Evolutionary conservation across 768 basidiomycete species (phyloP), one percentile per base, ranked within the genome.

Genomic region (Termitomyces titanicus): DNA sequence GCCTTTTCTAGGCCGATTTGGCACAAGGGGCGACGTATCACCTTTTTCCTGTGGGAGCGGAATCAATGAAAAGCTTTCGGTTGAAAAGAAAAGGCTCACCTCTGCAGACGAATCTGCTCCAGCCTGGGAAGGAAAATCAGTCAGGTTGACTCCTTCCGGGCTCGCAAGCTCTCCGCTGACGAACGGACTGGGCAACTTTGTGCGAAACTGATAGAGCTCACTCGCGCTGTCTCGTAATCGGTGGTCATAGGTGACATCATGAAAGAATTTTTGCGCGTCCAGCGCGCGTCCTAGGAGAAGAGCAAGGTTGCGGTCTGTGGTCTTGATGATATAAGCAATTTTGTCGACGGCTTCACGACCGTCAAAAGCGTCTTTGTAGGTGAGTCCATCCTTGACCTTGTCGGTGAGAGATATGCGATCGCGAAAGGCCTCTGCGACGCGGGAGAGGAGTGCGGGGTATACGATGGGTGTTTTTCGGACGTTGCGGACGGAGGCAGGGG

Each of bases 211-310:
- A 71, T 98, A 99, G 29, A 99, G 72, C 71, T 99, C 97, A 58
- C 80, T 79, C 0, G 85, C 75, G 64, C 85, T 93, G 71, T 98
- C 97, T 48, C 97, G 78, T 54, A 99, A 69, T 13, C 96, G 88
- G 69, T 99, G 97, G 65, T 98, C 96, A 66, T 98, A 99, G 9
- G 97, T 98, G 61, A 99, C 97, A 65, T 98, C 97, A 66, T 99
- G 97, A 68, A 99, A 98, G 74, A 94, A 98, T 73, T 98, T 98
- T 70, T 98, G 97, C 9, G 95, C 89, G 65, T 98, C 97, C 51
- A 99, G 76, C 3, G 97, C 94, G 39, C 97, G 83, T 5, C 97
- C 97, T n/a, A 98, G 81, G 2, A 99, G 78, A 43, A 98, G 74
- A 11, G 97, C 97, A 25, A 99, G 80, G 70, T 97, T 98, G 13